A percentile compares a stretch with the other conserved stretches of the same genome.
Evolutionary conservation across 768 basidiomycete species (phyloP).

Genomic region (Inosperma sp.): DNA sequence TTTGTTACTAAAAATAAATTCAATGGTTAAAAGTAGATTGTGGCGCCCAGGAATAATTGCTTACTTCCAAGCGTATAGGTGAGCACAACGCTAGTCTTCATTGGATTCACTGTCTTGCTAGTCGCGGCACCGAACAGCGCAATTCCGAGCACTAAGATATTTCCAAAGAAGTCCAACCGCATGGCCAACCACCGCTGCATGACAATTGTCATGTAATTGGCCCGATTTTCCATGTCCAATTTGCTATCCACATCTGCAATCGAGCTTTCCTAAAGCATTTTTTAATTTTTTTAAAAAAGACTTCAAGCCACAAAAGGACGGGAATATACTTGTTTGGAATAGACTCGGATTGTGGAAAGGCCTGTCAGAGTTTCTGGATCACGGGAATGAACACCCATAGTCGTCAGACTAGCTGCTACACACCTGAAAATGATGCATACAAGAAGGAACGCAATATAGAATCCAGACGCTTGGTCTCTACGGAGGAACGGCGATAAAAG

Average conservation of each 20-base stretch:
- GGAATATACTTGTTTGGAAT: constrained; percentile 43
- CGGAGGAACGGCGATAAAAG: constrained; percentile 59
- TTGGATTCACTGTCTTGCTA: constrained; percentile 25
- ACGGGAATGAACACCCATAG: not conserved
- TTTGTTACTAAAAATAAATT: constrained; percentile 44
- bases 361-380: constrained; percentile 56
- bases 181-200: constrained; percentile 64
- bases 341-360: constrained; percentile 58
- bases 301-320: constrained; percentile 20
- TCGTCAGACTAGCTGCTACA: not conserved
- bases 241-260: constrained; percentile 48
- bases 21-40: too few relatives aligned
- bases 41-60: constrained; percentile 24
- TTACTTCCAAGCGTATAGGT: constrained; percentile 46
- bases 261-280: constrained; percentile 38
- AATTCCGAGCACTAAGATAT: constrained; percentile 63
- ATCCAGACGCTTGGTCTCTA: constrained; percentile 62
- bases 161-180: constrained; percentile 62
- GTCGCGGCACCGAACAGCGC: constrained; percentile 64
- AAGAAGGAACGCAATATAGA: constrained; percentile 56
- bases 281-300: not conserved
- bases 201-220: constrained; percentile 59
- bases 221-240: constrained; percentile 55
- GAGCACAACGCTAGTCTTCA: constrained; percentile 47
- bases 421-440: constrained; percentile 56